These are phyloP conservation scores for Neoboletus magnificus DNA, from an alignment of 768 basidiomycete species.

Conservation along the genomic window DNA sequence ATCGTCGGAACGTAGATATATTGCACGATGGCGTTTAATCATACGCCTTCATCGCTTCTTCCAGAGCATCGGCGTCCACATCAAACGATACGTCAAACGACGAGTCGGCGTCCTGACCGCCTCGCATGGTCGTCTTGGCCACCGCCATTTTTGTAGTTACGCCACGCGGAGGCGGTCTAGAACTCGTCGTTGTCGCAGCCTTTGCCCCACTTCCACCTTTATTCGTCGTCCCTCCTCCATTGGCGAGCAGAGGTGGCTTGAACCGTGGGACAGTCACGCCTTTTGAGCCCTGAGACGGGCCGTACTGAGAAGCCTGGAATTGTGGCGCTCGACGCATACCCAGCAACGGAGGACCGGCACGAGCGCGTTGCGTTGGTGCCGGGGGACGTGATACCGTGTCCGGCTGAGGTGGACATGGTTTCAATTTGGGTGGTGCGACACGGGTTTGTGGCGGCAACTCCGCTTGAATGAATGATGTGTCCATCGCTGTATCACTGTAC, in stretches of 20 bases:
- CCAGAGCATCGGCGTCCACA: constrained; percentile 27
- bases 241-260: constrained; percentile 26
- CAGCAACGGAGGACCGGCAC: constrained; percentile 22
- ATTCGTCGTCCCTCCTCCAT: not conserved
- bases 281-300: constrained; percentile 20
- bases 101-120: constrained; percentile 24
- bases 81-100: constrained; percentile 33
- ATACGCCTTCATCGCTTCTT: constrained; percentile 32
- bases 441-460: not conserved
- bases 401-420: not conserved
- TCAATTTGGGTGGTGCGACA: not conserved
- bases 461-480: not conserved
- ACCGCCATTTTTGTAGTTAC: not conserved
- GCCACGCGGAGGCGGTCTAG: not conserved
- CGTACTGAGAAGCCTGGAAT: constrained; percentile 19
- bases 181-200: not conserved
- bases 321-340: constrained; percentile 29
- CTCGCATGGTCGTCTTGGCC: not conserved
- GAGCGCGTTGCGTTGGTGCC: constrained; percentile 10
- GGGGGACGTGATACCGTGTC: not conserved
- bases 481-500: not conserved
- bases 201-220: constrained; percentile 5
- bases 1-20: not conserved
- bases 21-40: constrained; percentile 11
- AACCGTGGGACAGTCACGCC: constrained; percentile 20